Base-by-base conservation (phyloP, 352 stramenopile species). In the Pythium aristosporum region DNA sequence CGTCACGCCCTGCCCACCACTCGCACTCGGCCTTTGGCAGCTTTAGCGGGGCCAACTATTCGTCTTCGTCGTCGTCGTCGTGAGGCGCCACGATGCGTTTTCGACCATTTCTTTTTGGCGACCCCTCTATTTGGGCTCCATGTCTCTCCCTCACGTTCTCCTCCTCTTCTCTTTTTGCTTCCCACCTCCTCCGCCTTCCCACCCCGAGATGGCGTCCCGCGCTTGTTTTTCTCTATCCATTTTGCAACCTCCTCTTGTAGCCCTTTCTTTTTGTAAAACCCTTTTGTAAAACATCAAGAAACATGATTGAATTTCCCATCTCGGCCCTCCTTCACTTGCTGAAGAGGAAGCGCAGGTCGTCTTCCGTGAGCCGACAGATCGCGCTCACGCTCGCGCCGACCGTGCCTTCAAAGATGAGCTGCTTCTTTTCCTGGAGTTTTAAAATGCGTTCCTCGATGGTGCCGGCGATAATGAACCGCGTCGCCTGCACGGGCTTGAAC, bases 341-440 rank as follows among this genome's bases (percentile, higher is more conserved):
- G 61, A 98, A 98, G 12, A 98, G 74, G 59, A 98, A 98, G 8
- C 90, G 79, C 42, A 98, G 61, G 51, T 98, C 95, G 66, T 98
- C 94, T 47, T 96, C 90, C 0, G 94, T 98, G n/a, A 98, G 84
- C 16, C 89, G 85, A 25, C 77, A 88, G 44, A 98, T 87, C 11
- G 88, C 86, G 16, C 78, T 87, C 25, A 88, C 82, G 65, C 94
- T 97, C 21, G 84, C 95, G 18, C 97, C 97, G 13, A 99, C 96
- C 0, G 97, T 99, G 36, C 96, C 97, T 84, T 99, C 97, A 70
- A 99, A 99, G 30, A 99, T 98, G 44, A 99, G 76, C 41, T 88
- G 76, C 69, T 96, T 96, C 71, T 96, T 96, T 62, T 96, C 82
- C 60, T 97, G 90, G 11, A 99, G 82, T 69, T 99, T 97, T 6